A percentile compares a stretch with the other conserved stretches of the same genome.
Conservation (phyloP, 2,329 filamentous ascomycete species). For the Aspergillus fumigatiaffinis region DNA sequence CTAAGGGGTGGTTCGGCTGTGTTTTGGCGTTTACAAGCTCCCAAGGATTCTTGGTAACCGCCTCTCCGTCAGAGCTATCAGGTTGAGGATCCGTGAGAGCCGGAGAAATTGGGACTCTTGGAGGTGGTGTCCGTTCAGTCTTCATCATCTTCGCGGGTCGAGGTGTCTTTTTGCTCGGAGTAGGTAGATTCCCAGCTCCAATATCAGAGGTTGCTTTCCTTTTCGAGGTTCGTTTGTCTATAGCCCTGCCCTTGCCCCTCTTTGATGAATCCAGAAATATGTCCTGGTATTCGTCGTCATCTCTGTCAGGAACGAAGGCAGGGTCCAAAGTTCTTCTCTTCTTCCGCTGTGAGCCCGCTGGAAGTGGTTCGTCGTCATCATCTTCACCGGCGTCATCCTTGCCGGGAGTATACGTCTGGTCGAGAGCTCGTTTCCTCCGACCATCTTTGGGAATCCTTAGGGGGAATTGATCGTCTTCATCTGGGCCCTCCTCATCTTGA, state of each 20-base stretch:
- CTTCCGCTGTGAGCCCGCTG: not conserved
- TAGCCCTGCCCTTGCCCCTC: not conserved
- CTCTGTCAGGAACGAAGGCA: slow-evolving; percentile 2
- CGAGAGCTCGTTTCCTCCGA: slow-evolving; percentile 2
- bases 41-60: not conserved
- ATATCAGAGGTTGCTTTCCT: not conserved
- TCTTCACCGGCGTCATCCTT: not conserved
- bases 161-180: not conserved
- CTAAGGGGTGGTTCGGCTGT: not conserved
- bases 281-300: slow-evolving; percentile 1
- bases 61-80: not conserved
- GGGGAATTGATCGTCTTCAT: not conserved
- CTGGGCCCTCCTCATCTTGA: not conserved
- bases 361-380: slow-evolving; percentile 4
- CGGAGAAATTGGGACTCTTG: not conserved
- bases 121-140: not conserved
- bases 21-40: not conserved
- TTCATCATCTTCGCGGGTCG: not conserved
- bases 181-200: not conserved
- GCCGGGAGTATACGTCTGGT: not conserved
- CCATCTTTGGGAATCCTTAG: not conserved
- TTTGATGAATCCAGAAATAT: not conserved
- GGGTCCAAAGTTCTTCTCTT: slow-evolving; percentile 1
- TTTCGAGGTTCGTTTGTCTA: not conserved
- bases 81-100: not conserved